These are phyloP conservation scores for Fragaria iinumae DNA, from an alignment of 306 rosid genomes.

Conservation along the genomic window DNA sequence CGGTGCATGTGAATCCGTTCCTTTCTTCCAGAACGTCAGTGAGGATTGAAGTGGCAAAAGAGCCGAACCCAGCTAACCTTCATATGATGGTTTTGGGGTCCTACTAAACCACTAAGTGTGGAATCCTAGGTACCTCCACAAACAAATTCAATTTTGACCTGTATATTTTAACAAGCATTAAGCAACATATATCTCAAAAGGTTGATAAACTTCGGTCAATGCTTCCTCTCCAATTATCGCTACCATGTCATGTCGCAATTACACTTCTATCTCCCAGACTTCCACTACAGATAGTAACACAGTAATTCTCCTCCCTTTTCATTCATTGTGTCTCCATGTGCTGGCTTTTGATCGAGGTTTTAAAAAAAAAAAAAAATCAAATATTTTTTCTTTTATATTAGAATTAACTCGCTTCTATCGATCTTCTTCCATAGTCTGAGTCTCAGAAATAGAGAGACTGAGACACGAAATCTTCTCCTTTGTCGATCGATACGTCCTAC, in stretches of 20 bases:
- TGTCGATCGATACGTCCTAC: constrained; percentile 93
- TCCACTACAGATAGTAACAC: constrained; percentile 2
- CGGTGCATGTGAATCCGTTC: too few species aligned
- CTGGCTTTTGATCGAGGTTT: neutral
- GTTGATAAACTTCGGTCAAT: constrained; percentile 35
- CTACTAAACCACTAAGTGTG: constrained; percentile 51
- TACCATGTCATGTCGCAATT: neutral
- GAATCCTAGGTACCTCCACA: constrained; percentile 54
- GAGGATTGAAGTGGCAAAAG: too few species aligned
- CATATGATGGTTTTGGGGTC: constrained; percentile 37
- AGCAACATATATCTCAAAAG: neutral
- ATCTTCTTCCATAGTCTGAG: neutral
- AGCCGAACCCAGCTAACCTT: neutral
- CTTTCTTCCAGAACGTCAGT: too few species aligned
- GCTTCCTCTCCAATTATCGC: constrained; percentile 15
- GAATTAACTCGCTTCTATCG: neutral
- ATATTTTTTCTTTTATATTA: neutral
- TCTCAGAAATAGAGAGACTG: constrained; percentile 23
- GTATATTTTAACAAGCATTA: constrained; percentile 5
- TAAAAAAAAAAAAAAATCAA: too few species aligned
- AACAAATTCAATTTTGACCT: constrained; percentile 34
- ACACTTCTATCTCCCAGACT: neutral
- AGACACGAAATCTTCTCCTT: constrained; percentile 57
- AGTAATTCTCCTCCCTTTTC: neutral
- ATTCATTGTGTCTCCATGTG: constrained; percentile 10